A percentile compares a stretch with the other conserved stretches of the same genome.
Evolutionary conservation across 768 basidiomycete genomes (phyloP).

Genomic region (Pisolithus microcarpus): DNA sequence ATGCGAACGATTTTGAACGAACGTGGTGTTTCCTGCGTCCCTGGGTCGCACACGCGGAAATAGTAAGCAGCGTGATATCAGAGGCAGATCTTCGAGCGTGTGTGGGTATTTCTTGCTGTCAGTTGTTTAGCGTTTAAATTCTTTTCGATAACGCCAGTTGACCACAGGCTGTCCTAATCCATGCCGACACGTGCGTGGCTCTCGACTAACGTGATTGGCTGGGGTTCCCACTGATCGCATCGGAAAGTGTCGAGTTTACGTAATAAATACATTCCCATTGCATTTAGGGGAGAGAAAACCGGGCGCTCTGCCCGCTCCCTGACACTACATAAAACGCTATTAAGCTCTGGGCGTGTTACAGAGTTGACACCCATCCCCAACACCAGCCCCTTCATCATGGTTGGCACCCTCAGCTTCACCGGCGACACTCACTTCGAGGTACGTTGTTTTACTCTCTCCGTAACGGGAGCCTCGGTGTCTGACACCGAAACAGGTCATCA

Average conservation of each 20-base stretch:
- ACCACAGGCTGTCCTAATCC: no score
- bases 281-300: neutral
- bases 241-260: neutral
- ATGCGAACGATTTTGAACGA: no score
- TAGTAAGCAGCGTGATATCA: no score
- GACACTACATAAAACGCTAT: neutral
- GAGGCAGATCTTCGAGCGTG: no score
- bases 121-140: no score
- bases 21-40: no score
- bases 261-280: neutral
- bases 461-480: neutral
- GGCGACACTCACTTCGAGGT: slow-evolving; percentile 27
- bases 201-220: no score
- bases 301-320: neutral
- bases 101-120: no score
- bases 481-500: slow-evolving; percentile 19
- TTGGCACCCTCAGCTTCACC: slow-evolving; percentile 20
- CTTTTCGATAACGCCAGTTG: no score
- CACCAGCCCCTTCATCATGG: slow-evolving; percentile 10
- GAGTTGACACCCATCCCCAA: neutral
- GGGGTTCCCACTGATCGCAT: no score
- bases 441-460: neutral
- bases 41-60: no score
- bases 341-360: neutral
- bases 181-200: no score